phyloP scores from a whole-genome alignment of 2,329 filamentous ascomycete genomes.

The Fusarium pseudonygamai region DNA sequence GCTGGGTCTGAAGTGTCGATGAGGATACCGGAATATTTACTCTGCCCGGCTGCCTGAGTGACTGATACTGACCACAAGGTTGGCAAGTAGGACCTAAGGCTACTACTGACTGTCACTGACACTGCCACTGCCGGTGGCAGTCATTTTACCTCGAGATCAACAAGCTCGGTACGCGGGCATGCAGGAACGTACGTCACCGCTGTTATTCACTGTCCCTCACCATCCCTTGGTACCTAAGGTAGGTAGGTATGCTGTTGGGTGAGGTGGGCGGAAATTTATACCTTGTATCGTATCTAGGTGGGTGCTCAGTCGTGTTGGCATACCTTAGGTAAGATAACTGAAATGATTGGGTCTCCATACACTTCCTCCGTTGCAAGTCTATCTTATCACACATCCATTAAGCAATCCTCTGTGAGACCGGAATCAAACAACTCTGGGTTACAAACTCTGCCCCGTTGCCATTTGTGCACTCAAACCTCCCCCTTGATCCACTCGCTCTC shows the following conservation, averaged over 20 bases:
- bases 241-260: neutral
- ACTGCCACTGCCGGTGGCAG: neutral
- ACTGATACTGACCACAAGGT: neutral
- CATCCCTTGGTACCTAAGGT: neutral
- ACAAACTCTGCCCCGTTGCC: neutral
- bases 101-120: neutral
- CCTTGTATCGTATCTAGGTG: neutral
- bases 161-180: neutral
- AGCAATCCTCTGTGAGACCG: neutral
- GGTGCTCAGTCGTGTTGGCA: neutral
- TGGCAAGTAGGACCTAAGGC: neutral
- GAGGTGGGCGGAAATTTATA: neutral
- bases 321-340: too few relatives aligned
- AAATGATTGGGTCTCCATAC: neutral
- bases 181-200: neutral
- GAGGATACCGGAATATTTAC: neutral
- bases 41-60: neutral
- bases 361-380: neutral
- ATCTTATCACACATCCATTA: neutral
- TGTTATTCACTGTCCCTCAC: neutral
- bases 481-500: constrained; percentile 32
- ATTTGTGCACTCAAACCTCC: neutral
- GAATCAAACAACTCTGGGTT: neutral
- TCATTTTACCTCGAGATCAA: neutral
- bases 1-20: neutral